Conservation (phyloP, 495 filamentous ascomycete genomes). For the Cercophora samala region DNA sequence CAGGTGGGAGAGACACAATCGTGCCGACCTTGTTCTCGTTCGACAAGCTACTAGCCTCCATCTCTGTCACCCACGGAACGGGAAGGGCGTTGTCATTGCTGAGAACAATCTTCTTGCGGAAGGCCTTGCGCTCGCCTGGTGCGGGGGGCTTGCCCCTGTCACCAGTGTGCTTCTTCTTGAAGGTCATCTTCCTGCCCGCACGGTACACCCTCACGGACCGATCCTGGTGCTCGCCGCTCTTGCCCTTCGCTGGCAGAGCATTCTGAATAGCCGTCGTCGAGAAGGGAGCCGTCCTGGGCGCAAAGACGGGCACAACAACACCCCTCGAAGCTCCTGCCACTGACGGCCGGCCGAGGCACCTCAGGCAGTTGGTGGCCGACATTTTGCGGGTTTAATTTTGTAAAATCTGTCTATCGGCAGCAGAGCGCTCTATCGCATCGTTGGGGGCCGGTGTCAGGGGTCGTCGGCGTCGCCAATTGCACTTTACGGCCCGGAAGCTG, state of each 20-base stretch:
- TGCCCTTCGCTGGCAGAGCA: neutral
- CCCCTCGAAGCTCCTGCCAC: conserved; percentile 6
- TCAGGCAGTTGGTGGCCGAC: conserved; percentile 66
- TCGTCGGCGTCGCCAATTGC: conserved; percentile 27
- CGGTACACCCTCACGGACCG: conserved; percentile 22
- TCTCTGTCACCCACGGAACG: conserved; percentile 59
- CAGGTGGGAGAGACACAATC: conserved; percentile 66
- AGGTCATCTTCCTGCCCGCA: conserved; percentile 36
- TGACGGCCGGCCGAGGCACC: conserved; percentile 59
- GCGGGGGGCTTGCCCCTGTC: conserved; percentile 50
- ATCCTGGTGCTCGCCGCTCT: conserved; percentile 3
- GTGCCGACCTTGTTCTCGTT: conserved; percentile 55
- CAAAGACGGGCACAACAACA: conserved; percentile 5
- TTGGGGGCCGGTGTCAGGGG: conserved; percentile 14
- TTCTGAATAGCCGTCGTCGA: conserved; percentile 26
- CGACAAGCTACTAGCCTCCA: conserved; percentile 55
- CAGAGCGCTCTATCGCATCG: conserved; percentile 28
- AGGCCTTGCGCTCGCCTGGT: conserved; percentile 77
- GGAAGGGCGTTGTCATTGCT: conserved; percentile 90
- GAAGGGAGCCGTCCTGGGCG: conserved; percentile 24
- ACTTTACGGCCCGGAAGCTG: conserved; percentile 15
- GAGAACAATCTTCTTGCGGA: conserved; percentile 82
- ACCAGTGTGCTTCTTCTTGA: conserved; percentile 48
- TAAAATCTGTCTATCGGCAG: conserved; percentile 14
- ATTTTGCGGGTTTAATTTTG: conserved; percentile 42